phyloP scores from a whole-genome alignment of 108 stramenopile species.

The Skeletonema tropicum region DNA sequence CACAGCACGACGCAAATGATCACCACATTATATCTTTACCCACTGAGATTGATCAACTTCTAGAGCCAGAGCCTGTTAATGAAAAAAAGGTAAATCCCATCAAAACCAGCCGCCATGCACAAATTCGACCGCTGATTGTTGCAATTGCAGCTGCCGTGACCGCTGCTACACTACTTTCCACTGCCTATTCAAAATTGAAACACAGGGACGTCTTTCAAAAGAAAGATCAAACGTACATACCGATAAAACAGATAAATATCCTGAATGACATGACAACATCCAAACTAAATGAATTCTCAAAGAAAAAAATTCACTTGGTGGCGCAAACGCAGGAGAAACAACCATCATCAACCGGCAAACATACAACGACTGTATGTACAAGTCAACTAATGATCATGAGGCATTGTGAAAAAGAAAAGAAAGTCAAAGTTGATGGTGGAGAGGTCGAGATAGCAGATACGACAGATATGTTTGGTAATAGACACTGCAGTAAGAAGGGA shows the following conservation, averaged over 20 bases:
- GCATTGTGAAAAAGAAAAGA: slow-evolving; percentile 42
- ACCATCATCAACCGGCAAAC: not conserved
- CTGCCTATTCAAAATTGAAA: slow-evolving; percentile 4
- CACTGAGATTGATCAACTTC: slow-evolving; percentile 29
- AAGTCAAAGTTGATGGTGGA: slow-evolving; percentile 10
- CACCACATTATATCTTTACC: not conserved
- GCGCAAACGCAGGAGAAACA: not conserved
- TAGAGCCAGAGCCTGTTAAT: not conserved
- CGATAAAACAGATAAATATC: not conserved
- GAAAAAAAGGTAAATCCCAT: not conserved
- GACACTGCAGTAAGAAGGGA: slow-evolving; percentile 41
- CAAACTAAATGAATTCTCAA: not conserved
- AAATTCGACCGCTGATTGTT: not conserved
- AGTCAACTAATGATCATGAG: slow-evolving; percentile 45
- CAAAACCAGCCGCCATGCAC: not conserved
- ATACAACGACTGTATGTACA: too few relatives aligned
- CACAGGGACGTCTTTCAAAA: slow-evolving; percentile 3
- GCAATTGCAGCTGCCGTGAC: slow-evolving; percentile 11
- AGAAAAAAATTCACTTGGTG: not conserved
- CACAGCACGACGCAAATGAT: not conserved
- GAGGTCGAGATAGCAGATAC: slow-evolving; percentile 10
- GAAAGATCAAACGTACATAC: not conserved
- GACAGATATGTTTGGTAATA: slow-evolving; percentile 26
- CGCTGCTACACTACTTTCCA: not conserved
- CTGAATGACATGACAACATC: not conserved